Evolutionary conservation across 2,329 filamentous ascomycete genomes (phyloP).

Genomic region (Penicillium hesseltinei): DNA sequence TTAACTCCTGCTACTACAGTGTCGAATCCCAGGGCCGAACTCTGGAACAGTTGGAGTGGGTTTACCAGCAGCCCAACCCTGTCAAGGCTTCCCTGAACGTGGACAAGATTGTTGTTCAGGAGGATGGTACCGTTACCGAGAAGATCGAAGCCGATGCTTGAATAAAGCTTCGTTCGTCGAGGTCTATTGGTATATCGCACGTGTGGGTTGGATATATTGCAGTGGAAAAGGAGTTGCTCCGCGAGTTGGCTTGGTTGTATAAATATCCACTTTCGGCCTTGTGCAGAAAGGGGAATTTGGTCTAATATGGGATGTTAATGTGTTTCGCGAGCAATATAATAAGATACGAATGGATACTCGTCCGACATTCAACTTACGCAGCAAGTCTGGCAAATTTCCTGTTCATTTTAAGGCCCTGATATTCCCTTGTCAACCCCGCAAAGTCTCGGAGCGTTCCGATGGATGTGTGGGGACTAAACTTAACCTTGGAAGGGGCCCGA

Average conservation of each 20-base stretch:
- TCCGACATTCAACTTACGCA: background rate
- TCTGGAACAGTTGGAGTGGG: slow-evolving; percentile 52
- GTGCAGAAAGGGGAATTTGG: background rate
- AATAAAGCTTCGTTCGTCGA: background rate
- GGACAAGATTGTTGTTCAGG: slow-evolving; percentile 49
- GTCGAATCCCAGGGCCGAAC: slow-evolving; percentile 53
- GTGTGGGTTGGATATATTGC: background rate
- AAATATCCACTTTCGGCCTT: background rate
- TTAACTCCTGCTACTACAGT: slow-evolving; percentile 25
- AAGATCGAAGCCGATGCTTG: slow-evolving; percentile 39
- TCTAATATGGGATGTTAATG: background rate
- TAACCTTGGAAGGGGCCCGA: background rate
- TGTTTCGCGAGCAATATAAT: background rate
- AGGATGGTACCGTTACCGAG: slow-evolving; percentile 48
- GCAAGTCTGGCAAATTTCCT: background rate
- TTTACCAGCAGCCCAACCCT: slow-evolving; percentile 51
- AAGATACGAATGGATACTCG: background rate
- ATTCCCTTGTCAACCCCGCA: too few species aligned
- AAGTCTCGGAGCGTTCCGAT: background rate
- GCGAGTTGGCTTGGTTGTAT: background rate
- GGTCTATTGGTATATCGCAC: background rate
- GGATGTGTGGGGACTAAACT: background rate
- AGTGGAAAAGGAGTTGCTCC: background rate
- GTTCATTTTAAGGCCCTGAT: too few species aligned
- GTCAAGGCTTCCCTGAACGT: slow-evolving; percentile 51